These are phyloP conservation scores for Cyanidiococcus yangmingshanensis DNA, from an alignment of 23 red algal species.

Conservation along the genomic window DNA sequence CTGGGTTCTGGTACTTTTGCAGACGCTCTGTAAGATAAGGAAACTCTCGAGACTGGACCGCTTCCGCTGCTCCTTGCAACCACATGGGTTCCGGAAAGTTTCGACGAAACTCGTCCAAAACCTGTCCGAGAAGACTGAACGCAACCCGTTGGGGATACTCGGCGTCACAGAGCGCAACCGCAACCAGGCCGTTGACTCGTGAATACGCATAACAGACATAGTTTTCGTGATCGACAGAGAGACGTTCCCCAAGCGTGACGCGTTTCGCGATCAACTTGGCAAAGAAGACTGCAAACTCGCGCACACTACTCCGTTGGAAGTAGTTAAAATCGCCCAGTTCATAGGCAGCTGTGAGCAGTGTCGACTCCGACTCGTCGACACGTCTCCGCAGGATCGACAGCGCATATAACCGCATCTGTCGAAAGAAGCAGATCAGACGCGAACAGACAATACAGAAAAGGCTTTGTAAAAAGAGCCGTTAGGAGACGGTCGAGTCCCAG, in stretches of 20 bases:
- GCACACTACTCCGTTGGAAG: conserved; percentile 83
- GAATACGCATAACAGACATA: conserved; percentile 69
- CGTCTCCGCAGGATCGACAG: conserved; percentile 54
- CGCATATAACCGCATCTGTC: conserved; percentile 73
- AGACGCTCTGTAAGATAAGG: conserved; percentile 46
- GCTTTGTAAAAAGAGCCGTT: too few relatives aligned
- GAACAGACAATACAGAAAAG: too few relatives aligned
- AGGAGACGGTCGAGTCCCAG: too few relatives aligned
- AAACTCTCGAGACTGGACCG: conserved; percentile 29
- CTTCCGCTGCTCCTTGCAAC: conserved; percentile 25
- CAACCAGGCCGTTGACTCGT: conserved; percentile 48
- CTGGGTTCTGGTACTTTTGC: conserved; percentile 90
- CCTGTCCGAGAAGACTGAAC: conserved; percentile 81
- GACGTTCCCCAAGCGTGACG: conserved; percentile 61
- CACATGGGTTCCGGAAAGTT: conserved; percentile 53
- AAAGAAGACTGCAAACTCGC: conserved; percentile 84
- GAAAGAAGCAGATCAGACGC: too few relatives aligned
- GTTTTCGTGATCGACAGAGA: conserved; percentile 80
- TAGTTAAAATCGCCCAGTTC: conserved; percentile 79
- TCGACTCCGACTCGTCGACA: conserved; percentile 43
- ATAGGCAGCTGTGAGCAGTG: conserved; percentile 54
- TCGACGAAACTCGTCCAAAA: conserved; percentile 70
- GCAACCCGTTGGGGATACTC: conserved; percentile 98
- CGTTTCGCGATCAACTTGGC: conserved; percentile 78
- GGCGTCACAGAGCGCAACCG: conserved; percentile 75